Evolutionary conservation across 2,329 filamentous ascomycete species (phyloP).

Genomic region (Nemania bipapillata): DNA sequence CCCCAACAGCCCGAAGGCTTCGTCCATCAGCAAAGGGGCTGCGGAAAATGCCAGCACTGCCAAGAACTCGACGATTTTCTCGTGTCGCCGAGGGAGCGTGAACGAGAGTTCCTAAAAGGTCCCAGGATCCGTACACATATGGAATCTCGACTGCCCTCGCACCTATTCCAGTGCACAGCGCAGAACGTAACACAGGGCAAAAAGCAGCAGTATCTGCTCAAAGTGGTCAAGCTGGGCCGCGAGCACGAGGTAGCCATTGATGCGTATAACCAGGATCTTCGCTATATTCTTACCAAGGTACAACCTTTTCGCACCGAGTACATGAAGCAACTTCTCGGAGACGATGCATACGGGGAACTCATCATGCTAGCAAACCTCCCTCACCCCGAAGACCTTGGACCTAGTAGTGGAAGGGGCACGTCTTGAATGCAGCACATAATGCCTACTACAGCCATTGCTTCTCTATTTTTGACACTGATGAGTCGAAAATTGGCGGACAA

Average conservation of each 20-base stretch:
- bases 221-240: constrained; percentile 8
- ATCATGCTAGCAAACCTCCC: background rate
- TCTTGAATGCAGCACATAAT: too few relatives aligned
- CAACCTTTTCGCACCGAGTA: constrained; percentile 14
- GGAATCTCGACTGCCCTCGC: background rate
- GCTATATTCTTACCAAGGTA: background rate
- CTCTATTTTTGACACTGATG: too few relatives aligned
- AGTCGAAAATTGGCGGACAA: too few relatives aligned
- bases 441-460: too few relatives aligned
- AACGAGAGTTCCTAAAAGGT: background rate
- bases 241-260: background rate
- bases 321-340: constrained; percentile 12
- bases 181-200: background rate
- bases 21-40: constrained; percentile 12
- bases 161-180: constrained; percentile 10
- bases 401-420: too few relatives aligned
- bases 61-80: constrained; percentile 25
- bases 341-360: background rate
- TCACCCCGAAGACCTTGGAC: background rate
- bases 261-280: background rate
- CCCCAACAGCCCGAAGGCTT: constrained; percentile 9
- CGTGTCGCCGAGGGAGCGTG: background rate
- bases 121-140: constrained; percentile 6
- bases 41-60: constrained; percentile 22
- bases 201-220: background rate